Conservation (phyloP, 345 rosid genomes). For the Balakata baccata region DNA sequence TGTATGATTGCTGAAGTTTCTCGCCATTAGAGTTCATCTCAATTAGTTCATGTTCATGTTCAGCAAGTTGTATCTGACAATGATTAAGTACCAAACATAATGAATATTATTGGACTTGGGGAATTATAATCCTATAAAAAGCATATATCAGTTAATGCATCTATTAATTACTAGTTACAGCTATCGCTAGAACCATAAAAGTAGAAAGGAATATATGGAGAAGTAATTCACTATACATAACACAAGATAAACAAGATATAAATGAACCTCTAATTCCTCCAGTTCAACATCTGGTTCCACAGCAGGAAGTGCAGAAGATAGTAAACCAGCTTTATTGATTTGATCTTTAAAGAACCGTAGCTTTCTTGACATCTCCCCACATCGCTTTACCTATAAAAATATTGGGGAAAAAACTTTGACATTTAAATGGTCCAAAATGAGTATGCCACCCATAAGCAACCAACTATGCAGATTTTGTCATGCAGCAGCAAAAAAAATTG, state of each 20-base stretch:
- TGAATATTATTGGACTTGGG: neutral
- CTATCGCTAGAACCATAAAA: neutral
- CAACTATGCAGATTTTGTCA: neutral
- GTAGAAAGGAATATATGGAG: too few species aligned
- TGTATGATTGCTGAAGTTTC: conserved; percentile 78
- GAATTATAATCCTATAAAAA: neutral
- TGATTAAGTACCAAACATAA: conserved; percentile 21
- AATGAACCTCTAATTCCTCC: conserved; percentile 80
- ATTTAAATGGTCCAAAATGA: conserved; percentile 22
- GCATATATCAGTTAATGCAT: neutral
- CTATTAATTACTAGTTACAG: neutral
- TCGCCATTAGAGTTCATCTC: conserved; percentile 94
- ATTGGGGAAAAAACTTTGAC: conserved; percentile 15
- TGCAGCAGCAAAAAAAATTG: neutral
- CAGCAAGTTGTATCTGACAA: conserved; percentile 73
- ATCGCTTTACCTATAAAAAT: conserved; percentile 69
- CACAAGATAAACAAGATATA: conserved; percentile 10
- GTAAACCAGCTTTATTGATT: conserved; percentile 78
- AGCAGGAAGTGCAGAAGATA: conserved; percentile 54
- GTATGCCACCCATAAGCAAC: neutral
- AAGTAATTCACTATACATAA: too few species aligned
- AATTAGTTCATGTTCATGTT: conserved; percentile 82
- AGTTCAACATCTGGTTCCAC: conserved; percentile 72
- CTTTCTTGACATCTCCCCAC: conserved; percentile 96
- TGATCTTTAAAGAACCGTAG: conserved; percentile 86